Percentiles rank a stretch among this genome's conserved stretches.
Evolutionary conservation across 805 yeast species (phyloP).

Genomic region (Kodamaea nitidulidarum): DNA sequence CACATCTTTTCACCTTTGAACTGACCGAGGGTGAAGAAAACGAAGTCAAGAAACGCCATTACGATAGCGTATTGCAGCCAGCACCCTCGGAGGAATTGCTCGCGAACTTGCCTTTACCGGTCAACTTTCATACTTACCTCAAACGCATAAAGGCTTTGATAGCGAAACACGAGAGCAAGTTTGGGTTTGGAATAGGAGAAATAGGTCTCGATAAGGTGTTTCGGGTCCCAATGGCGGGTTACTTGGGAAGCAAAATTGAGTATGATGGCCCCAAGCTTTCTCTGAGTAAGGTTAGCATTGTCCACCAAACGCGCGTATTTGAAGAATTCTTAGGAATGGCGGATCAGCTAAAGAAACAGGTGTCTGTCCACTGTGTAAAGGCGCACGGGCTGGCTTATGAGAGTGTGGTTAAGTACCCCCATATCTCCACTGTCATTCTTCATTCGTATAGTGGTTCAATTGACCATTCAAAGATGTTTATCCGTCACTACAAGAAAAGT

Average conservation of each 20-base stretch:
- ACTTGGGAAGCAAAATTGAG: constrained; percentile 34
- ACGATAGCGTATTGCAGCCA: constrained; percentile 45
- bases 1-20: constrained; percentile 53
- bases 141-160: constrained; percentile 23
- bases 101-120: constrained; percentile 58
- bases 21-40: constrained; percentile 7
- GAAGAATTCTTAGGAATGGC: constrained; percentile 54
- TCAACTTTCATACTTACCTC: constrained; percentile 35
- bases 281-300: constrained; percentile 51
- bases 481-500: constrained; percentile 24
- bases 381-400: constrained; percentile 63
- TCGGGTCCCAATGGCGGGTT: constrained; percentile 61
- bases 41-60: constrained; percentile 49
- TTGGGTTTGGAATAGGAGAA: constrained; percentile 64
- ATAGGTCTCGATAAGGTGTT: constrained; percentile 84
- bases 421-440: constrained; percentile 48
- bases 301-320: constrained; percentile 63
- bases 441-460: constrained; percentile 86
- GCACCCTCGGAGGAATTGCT: constrained; percentile 38
- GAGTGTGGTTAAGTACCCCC: constrained; percentile 20
- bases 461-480: constrained; percentile 58
- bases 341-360: constrained; percentile 39
- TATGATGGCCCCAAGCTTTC: constrained; percentile 28
- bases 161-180: constrained; percentile 11
- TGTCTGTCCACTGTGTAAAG: constrained; percentile 83